phyloP scores from a whole-genome alignment of 371 early-diverging fungal species.

The Umbelopsis sp. region DNA sequence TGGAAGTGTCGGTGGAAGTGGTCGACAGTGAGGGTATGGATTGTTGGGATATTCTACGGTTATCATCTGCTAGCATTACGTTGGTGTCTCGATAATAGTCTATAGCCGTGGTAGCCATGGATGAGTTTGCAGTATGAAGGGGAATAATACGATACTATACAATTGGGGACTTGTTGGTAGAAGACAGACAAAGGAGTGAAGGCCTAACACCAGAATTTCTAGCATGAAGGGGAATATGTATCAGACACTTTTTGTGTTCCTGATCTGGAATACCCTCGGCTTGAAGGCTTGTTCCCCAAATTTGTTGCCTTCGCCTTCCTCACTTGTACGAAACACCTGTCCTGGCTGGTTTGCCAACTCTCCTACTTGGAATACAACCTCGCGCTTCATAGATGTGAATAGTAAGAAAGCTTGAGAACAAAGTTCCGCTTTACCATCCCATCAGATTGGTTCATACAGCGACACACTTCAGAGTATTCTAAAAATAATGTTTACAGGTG shows the following conservation, averaged over 20 bases:
- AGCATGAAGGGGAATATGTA: slow-evolving; percentile 12
- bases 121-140: neutral
- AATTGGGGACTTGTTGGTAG: neutral
- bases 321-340: neutral
- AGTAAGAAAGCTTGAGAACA: no score
- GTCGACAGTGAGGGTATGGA: slow-evolving; percentile 6
- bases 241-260: slow-evolving; percentile 14
- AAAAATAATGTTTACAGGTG: neutral
- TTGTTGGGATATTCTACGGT: slow-evolving; percentile 8
- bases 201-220: neutral
- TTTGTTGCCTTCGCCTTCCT: neutral
- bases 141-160: neutral
- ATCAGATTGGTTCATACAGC: neutral
- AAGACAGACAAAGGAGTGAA: slow-evolving; percentile 2
- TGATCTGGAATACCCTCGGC: slow-evolving; percentile 6
- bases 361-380: neutral
- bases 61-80: neutral
- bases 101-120: no score
- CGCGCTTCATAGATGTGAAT: no score
- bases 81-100: neutral
- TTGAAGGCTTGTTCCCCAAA: neutral
- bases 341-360: neutral
- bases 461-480: neutral
- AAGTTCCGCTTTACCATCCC: no score
- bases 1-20: neutral